phyloP scores from a whole-genome alignment of 2,329 filamentous ascomycete genomes.

The Colletotrichum caudatum region DNA sequence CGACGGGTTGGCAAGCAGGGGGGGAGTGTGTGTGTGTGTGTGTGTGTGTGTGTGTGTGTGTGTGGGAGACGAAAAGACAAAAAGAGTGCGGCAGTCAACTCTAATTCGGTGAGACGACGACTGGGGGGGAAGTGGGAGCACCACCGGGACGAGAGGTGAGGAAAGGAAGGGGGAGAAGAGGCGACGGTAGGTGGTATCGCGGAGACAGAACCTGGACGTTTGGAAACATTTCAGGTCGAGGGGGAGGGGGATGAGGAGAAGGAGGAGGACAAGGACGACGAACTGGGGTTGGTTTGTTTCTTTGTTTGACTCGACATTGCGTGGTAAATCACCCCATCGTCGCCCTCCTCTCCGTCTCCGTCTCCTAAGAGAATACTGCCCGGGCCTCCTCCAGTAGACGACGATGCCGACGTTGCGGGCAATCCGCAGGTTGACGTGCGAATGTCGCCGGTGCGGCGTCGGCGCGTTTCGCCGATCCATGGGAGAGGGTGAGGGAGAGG shows the following conservation, averaged over 20 bases:
- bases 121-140: not conserved
- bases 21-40: too few species aligned
- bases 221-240: not conserved
- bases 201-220: not conserved
- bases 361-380: not conserved
- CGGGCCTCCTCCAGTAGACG: not conserved
- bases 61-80: not conserved
- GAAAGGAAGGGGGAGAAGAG: not conserved
- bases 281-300: too few species aligned
- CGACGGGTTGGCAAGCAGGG: slow-evolving; percentile 13
- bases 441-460: not conserved
- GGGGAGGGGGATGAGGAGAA: too few species aligned
- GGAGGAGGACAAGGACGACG: too few species aligned
- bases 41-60: too few species aligned
- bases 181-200: not conserved
- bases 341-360: too few species aligned
- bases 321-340: not conserved
- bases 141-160: too few species aligned
- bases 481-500: too few species aligned
- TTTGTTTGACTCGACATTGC: not conserved
- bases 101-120: slow-evolving; percentile 11
- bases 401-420: not conserved
- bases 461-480: not conserved
- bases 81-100: slow-evolving; percentile 16
- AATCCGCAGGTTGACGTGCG: not conserved